These are phyloP conservation scores for Puccinia brachypodii DNA, from an alignment of 1,284 basidiomycete species.

Conservation along the genomic window DNA sequence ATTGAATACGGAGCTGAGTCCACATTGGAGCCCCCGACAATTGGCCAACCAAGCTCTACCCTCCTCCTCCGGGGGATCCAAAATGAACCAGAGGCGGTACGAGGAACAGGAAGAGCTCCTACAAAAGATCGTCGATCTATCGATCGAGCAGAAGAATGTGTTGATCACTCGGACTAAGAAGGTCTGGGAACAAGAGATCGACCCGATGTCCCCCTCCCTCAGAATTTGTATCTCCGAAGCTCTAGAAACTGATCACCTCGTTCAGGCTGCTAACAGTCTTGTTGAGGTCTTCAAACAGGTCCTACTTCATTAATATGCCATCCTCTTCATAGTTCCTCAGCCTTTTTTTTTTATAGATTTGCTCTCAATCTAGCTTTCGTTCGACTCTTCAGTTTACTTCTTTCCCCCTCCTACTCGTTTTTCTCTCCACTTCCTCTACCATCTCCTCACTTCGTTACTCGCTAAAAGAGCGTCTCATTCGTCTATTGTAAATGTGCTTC, in stretches of 20 bases:
- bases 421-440: background rate
- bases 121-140: conserved; percentile 33
- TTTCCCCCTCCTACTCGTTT: background rate
- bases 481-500: no score
- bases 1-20: conserved; percentile 10
- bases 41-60: conserved; percentile 15
- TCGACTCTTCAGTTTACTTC: no score
- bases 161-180: conserved; percentile 44
- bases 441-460: no score
- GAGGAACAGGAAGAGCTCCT: conserved; percentile 46
- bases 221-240: conserved; percentile 44
- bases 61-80: background rate
- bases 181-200: conserved; percentile 49
- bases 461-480: no score
- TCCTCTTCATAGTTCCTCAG: background rate
- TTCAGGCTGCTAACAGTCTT: conserved; percentile 4
- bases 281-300: conserved; percentile 30
- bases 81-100: background rate
- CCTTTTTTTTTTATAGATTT: background rate
- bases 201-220: conserved; percentile 30
- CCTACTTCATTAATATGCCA: background rate
- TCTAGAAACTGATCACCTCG: conserved; percentile 12
- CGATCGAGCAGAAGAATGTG: conserved; percentile 20
- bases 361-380: background rate
- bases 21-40: conserved; percentile 10